Conservation (phyloP, 441 rosid genomes). For the Brassica hybrid region DNA sequence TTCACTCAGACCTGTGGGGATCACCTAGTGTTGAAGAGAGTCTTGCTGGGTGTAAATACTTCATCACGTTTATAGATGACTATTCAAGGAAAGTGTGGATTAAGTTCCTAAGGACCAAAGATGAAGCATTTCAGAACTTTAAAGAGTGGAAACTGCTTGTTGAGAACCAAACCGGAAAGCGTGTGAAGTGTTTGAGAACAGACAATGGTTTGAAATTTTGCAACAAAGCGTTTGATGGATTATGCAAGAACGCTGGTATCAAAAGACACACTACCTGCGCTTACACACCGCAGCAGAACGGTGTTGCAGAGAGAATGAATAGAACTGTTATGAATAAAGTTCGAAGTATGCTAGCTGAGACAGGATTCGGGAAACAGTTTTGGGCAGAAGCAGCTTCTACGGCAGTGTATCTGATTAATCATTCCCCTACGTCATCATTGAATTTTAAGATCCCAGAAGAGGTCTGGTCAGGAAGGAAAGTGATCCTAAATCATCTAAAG, state of each 20-base stretch:
- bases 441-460: too few relatives aligned
- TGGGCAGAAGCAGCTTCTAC: neutral
- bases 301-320: too few relatives aligned
- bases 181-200: neutral
- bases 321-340: too few relatives aligned
- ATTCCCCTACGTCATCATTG: too few relatives aligned
- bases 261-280: too few relatives aligned
- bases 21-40: neutral
- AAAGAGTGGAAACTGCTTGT: neutral
- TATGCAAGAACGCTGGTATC: too few relatives aligned
- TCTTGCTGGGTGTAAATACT: neutral
- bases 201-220: neutral
- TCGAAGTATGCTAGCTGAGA: too few relatives aligned
- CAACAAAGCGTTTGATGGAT: neutral
- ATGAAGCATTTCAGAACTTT: neutral
- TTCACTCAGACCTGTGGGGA: neutral
- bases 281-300: too few relatives aligned
- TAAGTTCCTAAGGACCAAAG: too few relatives aligned
- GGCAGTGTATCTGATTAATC: neutral
- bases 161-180: neutral
- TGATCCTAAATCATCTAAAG: too few relatives aligned
- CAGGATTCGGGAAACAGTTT: too few relatives aligned
- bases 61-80: neutral
- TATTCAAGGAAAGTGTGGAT: neutral
- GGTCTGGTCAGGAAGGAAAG: too few relatives aligned